These are phyloP conservation scores for Coffea humblotiana DNA, from an alignment of 305 asterid species.

Conservation along the genomic window DNA sequence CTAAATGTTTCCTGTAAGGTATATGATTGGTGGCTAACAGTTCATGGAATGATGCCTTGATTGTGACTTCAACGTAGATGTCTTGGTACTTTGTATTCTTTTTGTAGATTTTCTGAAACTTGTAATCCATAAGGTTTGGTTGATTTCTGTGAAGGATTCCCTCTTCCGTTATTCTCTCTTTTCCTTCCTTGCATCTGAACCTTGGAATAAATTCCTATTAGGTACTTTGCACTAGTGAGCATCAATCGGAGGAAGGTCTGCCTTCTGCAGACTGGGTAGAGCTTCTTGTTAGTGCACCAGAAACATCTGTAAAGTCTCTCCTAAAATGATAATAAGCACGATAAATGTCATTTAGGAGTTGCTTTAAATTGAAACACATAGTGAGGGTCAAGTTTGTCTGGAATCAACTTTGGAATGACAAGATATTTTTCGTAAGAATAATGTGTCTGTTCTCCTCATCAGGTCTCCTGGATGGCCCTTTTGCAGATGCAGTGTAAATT, in stretches of 20 bases:
- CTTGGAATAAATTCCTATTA: conserved; percentile 68
- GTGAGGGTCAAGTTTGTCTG: conserved; percentile 22
- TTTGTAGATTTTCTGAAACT: conserved; percentile 4
- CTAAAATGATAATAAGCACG: conserved; percentile 14
- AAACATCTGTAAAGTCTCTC: conserved; percentile 30
- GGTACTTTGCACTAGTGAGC: conserved; percentile 45
- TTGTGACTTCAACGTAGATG: conserved; percentile 38
- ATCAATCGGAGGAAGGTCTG: conserved; percentile 43
- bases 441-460: not conserved
- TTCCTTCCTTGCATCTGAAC: conserved; percentile 44
- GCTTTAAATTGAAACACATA: conserved; percentile 13
- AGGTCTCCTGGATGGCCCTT: conserved; percentile 9
- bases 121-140: conserved; percentile 41
- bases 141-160: conserved; percentile 38
- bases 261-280: conserved; percentile 28
- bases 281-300: conserved; percentile 29
- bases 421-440: conserved; percentile 13
- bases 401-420: conserved; percentile 24
- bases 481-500: not conserved
- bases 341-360: conserved; percentile 10
- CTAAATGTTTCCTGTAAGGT: conserved; percentile 7
- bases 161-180: conserved; percentile 42
- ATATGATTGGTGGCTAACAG: conserved; percentile 30
- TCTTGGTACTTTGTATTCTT: conserved; percentile 26
- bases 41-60: conserved; percentile 32